Base-by-base conservation (phyloP, 495 filamentous ascomycete genomes). In the Mytilinidion resinicola region DNA sequence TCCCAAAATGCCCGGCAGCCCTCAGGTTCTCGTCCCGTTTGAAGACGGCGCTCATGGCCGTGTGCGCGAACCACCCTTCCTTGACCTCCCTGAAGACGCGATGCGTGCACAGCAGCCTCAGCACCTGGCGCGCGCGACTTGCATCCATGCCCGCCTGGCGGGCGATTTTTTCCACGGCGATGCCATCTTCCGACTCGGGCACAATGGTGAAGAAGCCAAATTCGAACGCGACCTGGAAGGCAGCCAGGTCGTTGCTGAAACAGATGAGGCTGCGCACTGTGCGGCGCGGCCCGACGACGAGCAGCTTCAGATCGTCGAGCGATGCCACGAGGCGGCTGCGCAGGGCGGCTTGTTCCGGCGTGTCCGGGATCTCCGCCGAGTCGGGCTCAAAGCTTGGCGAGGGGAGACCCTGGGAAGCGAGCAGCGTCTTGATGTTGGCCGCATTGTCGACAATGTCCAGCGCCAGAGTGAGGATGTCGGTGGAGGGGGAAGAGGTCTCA, bases 141-240 rank as follows among this genome's bases (percentile, higher is more conserved):
- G n/a, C 15, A 36, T 72, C 68, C 7, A 72, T 10, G 0, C 64
- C 64, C 1, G 65, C 62, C 34, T 56, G 60, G 10, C 63, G 4
- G 1, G 70, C 70, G 9, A 70, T 19, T 1, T 65, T 56, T 2
- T 43, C 33, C 1, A 64, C 2, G 4, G 34, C 9, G 17, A 71
- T 67, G 0, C 41, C 52, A 9, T 53, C 56, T n/a, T 57, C 37
- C 53, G 1, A 46, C n/a, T n/a, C n/a, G 4, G 1, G 43, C 15
- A 57, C 33, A 9, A n/a, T 9, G 19, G 34, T 25, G 44, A 70
- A 72, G 49, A 70, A 73, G 1, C 52, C 43, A 25, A 68, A 68
- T 3, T 73, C 66, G 1, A 70, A 47, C 0, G 71, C 71, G 5
- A 69, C 43, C 51, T 73, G 71, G 20, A 65, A 54, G 10, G 70